These are phyloP conservation scores for Suillus luteus DNA, from an alignment of 768 basidiomycete genomes.

Conservation along the genomic window DNA sequence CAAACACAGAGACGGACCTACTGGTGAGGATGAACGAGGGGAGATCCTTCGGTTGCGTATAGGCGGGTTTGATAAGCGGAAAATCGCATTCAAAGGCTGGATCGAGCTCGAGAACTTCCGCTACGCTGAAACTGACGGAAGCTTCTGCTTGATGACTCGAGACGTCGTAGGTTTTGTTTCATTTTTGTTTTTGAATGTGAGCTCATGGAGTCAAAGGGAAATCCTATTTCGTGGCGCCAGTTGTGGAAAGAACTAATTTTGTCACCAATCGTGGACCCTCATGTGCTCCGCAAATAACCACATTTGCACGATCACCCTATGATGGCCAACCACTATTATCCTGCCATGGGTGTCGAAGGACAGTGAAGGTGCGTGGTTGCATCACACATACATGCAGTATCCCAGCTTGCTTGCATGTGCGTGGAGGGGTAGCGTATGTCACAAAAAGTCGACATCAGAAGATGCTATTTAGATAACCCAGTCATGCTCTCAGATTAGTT, in stretches of 20 bases:
- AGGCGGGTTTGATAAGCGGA: constrained; percentile 69
- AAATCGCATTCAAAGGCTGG: constrained; percentile 71
- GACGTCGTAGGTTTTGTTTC: constrained; percentile 54
- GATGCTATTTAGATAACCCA: neutral
- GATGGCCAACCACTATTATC: neutral
- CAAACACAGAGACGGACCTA: constrained; percentile 47
- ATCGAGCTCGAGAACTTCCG: constrained; percentile 67
- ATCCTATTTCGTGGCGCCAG: constrained; percentile 76
- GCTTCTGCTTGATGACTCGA: constrained; percentile 70
- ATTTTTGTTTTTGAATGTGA: neutral
- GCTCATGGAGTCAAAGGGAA: constrained; percentile 49
- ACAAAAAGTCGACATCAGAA: neutral
- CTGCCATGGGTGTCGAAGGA: neutral
- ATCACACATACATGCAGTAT: neutral
- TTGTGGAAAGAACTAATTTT: constrained; percentile 68
- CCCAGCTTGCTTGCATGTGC: neutral
- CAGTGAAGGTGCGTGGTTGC: neutral
- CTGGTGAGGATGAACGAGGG: constrained; percentile 18
- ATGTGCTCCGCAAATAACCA: constrained; percentile 44
- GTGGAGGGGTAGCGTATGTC: no score
- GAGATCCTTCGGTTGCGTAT: constrained; percentile 49
- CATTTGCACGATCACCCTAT: neutral
- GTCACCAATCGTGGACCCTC: constrained; percentile 53
- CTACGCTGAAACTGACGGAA: constrained; percentile 49
- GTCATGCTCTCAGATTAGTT: neutral